Evolutionary conservation across 352 stramenopile genomes (phyloP).

Genomic region (Pythium volutum): DNA sequence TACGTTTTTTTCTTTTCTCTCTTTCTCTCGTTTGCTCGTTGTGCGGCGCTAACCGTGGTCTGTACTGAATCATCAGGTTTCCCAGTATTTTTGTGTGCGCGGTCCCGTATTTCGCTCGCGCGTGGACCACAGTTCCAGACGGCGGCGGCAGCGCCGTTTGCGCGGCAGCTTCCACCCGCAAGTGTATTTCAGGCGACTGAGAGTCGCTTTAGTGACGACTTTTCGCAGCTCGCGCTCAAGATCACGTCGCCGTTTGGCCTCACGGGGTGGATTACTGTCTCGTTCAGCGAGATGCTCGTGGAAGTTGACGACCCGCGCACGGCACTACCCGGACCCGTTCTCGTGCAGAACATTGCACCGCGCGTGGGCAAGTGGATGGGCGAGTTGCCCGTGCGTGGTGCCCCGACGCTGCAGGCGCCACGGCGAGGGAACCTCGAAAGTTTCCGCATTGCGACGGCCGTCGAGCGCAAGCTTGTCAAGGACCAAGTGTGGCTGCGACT

Average conservation of each 20-base stretch:
- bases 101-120: conserved; percentile 46
- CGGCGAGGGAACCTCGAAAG: conserved; percentile 44
- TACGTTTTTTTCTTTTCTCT: conserved; percentile 21
- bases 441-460: conserved; percentile 50
- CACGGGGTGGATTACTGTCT: conserved; percentile 64
- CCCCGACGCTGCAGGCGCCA: conserved; percentile 61
- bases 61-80: conserved; percentile 34
- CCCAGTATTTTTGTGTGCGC: conserved; percentile 53
- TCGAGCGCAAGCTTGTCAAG: conserved; percentile 72
- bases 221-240: conserved; percentile 63
- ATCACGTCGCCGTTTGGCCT: conserved; percentile 61
- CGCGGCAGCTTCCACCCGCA: conserved; percentile 44
- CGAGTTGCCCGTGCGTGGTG: conserved; percentile 56
- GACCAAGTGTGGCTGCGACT: conserved; percentile 64
- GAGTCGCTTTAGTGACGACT: conserved; percentile 66
- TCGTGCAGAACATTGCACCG: conserved; percentile 68
- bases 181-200: conserved; percentile 74
- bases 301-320: conserved; percentile 53
- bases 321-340: conserved; percentile 32
- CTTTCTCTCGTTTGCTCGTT: not conserved
- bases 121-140: conserved; percentile 47
- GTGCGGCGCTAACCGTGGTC: too few species aligned
- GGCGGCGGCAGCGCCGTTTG: conserved; percentile 24
- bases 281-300: conserved; percentile 44
- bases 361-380: conserved; percentile 54